Conservation (phyloP, 2,329 filamentous ascomycete genomes). For the Pseudonectria foliicola region DNA sequence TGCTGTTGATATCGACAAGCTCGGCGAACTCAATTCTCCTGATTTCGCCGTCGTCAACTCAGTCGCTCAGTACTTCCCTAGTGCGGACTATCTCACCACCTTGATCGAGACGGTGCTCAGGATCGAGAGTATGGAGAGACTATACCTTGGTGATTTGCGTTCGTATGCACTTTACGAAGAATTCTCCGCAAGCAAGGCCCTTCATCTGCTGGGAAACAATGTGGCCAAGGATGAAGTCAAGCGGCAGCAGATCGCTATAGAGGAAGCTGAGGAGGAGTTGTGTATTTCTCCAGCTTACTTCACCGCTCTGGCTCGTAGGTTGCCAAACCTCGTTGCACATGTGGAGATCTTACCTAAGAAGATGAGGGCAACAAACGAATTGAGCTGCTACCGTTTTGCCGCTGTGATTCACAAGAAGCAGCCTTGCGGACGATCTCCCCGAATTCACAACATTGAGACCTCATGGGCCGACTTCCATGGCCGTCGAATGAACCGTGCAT, state of each 20-base stretch:
- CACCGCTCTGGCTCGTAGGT: conserved; percentile 3
- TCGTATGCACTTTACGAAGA: conserved; percentile 10
- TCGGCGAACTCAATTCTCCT: not conserved
- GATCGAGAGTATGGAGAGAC: not conserved
- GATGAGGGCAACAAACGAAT: conserved; percentile 23
- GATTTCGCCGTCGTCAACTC: conserved; percentile 8
- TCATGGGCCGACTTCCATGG: conserved; percentile 16
- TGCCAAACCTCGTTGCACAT: conserved; percentile 14
- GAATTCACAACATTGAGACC: conserved; percentile 7
- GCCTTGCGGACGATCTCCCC: not conserved
- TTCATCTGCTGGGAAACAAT: conserved; percentile 3
- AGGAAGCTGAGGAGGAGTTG: conserved; percentile 14
- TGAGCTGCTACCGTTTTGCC: conserved; percentile 22
- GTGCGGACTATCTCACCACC: conserved; percentile 3
- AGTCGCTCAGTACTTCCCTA: conserved; percentile 5
- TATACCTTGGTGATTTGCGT: conserved; percentile 18
- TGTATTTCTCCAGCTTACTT: conserved; percentile 21
- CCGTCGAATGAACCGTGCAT: conserved; percentile 3
- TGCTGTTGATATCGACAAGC: conserved; percentile 3
- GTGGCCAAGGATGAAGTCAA: conserved; percentile 1
- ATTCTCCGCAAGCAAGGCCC: conserved; percentile 7
- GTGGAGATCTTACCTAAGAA: conserved; percentile 24
- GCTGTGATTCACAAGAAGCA: conserved; percentile 16
- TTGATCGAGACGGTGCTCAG: conserved; percentile 1
- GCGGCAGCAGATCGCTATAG: conserved; percentile 5